Percentiles rank a stretch among this genome's conserved stretches.
Evolutionary conservation across 1,284 basidiomycete genomes (phyloP).

Genomic region (Caloboletus inedulis): DNA sequence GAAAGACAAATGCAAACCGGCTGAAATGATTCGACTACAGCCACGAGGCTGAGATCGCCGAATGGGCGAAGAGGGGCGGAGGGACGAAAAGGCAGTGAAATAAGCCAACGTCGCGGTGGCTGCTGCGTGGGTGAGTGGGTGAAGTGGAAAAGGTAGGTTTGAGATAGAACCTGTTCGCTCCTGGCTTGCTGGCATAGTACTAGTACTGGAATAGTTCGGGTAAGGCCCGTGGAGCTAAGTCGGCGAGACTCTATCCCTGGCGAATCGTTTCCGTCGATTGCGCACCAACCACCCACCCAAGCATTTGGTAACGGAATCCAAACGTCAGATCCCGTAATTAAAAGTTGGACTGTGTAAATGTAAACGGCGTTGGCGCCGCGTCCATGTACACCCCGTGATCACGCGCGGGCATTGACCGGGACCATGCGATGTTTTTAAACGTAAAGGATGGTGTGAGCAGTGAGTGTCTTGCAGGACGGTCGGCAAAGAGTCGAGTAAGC

Average conservation of each 20-base stretch:
- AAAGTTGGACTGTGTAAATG: neutral
- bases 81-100: slow-evolving; percentile 11
- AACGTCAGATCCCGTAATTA: slow-evolving; percentile 4
- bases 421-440: neutral
- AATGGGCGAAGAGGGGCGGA: neutral
- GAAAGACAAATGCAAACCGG: neutral
- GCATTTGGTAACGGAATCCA: slow-evolving; percentile 4
- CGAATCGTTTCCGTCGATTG: slow-evolving; percentile 7
- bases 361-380: neutral
- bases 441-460: neutral
- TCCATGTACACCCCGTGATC: neutral
- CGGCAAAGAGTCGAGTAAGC: slow-evolving; percentile 3
- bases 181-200: slow-evolving; percentile 8
- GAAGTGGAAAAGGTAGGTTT: neutral
- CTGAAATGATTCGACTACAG: neutral
- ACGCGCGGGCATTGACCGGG: neutral
- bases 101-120: neutral
- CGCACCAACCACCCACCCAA: slow-evolving; percentile 3
- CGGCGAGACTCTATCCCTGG: slow-evolving; percentile 14
- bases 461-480: neutral
- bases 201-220: slow-evolving; percentile 4
- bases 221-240: slow-evolving; percentile 13
- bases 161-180: slow-evolving; percentile 4
- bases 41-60: slow-evolving; percentile 15
- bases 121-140: slow-evolving; percentile 2